Evolutionary conservation across 164 flowering plant genomes (phyloP).

Genomic region (Aristolochia contorta): DNA sequence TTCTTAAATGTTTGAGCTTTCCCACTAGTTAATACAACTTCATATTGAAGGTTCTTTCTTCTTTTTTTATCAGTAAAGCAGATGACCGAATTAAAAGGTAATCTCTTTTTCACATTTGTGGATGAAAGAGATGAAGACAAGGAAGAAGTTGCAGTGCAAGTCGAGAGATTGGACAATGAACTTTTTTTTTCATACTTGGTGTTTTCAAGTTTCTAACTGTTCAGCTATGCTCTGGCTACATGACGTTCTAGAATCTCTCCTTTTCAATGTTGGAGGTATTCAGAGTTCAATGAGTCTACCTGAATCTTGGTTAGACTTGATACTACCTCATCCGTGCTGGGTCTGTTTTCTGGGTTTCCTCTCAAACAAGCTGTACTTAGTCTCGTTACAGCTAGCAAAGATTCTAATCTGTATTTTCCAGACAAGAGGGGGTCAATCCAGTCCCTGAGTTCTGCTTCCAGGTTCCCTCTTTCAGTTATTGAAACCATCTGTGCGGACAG

Average conservation of each 20-base stretch:
- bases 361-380: conserved; percentile 29
- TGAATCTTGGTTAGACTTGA: conserved; percentile 26
- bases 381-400: conserved; percentile 16
- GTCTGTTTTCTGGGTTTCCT: conserved; percentile 31
- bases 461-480: conserved; percentile 15
- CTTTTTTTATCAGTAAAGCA: too few species aligned
- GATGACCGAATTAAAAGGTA: too few species aligned
- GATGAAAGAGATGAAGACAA: too few species aligned
- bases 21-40: too few species aligned
- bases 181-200: too few species aligned
- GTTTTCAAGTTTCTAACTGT: too few species aligned
- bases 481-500: conserved; percentile 1
- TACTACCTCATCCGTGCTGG: conserved; percentile 40
- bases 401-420: conserved; percentile 7
- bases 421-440: conserved; percentile 25
- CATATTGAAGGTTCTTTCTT: too few species aligned
- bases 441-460: conserved; percentile 18
- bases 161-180: too few species aligned
- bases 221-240: background rate
- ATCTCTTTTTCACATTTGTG: too few species aligned
- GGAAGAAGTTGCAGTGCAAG: too few species aligned
- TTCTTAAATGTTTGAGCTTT: too few species aligned
- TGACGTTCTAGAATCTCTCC: conserved; percentile 19
- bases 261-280: conserved; percentile 1
- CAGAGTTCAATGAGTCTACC: conserved; percentile 14